phyloP scores from a whole-genome alignment of 345 rosid species.

The Rhizophora mangle region DNA sequence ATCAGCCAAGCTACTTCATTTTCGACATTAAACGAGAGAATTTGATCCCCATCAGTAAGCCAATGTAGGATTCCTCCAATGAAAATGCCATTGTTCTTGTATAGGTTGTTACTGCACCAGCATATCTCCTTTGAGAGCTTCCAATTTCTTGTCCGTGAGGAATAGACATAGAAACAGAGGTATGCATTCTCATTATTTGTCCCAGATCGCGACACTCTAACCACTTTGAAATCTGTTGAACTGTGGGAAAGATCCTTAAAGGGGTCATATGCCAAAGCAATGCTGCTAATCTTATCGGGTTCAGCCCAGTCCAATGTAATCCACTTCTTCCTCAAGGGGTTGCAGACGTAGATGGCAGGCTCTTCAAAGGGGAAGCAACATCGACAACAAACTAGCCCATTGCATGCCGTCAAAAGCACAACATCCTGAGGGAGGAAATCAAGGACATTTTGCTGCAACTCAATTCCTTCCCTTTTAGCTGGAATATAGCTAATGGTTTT shows the following conservation, averaged over 20 bases:
- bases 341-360: conserved; percentile 38
- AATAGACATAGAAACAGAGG: conserved; percentile 30
- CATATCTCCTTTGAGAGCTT: conserved; percentile 36
- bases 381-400: conserved; percentile 37
- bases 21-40: conserved; percentile 33
- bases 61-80: conserved; percentile 38
- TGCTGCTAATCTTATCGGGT: conserved; percentile 19
- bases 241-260: conserved; percentile 10
- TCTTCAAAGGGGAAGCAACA: conserved; percentile 30
- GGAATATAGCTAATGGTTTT: conserved; percentile 33
- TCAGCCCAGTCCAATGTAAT: conserved; percentile 26
- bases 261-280: conserved; percentile 40
- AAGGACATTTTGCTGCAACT: conserved; percentile 18
- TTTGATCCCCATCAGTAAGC: conserved; percentile 34
- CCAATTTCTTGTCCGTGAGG: conserved; percentile 29
- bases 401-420: conserved; percentile 36
- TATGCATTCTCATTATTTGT: conserved; percentile 3
- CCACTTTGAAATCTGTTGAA: conserved; percentile 31
- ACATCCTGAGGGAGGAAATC: conserved; percentile 40
- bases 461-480: conserved; percentile 12
- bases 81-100: conserved; percentile 34
- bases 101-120: conserved; percentile 15
- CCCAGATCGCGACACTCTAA: conserved; percentile 21
- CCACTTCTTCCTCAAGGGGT: conserved; percentile 40
- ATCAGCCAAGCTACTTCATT: conserved; percentile 36